Base-by-base conservation (phyloP, 2,329 filamentous ascomycete genomes). In the Aspergillus sp. region DNA sequence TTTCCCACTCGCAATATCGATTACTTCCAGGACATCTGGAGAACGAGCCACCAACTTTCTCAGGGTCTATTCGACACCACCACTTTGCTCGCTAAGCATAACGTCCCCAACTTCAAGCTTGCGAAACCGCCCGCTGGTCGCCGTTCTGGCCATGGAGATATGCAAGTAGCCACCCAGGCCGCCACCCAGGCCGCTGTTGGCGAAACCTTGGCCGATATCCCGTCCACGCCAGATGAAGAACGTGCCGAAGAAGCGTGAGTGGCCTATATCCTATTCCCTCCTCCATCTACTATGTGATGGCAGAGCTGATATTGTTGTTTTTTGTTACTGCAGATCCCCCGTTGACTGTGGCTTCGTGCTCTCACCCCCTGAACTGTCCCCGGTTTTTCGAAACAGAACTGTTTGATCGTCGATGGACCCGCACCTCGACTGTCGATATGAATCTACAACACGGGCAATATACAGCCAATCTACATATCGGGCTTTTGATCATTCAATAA, bases 1-100 rank as follows among this genome's bases (percentile, higher is more conserved):
- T 50, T 59, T 33, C 49, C 51, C 7, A 40, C 24, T 3, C 45
- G 41, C 30, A 66, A 67, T 33, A 33, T 51, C 13, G 63, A 61
- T 17, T 68, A 63, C 34, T 66, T 66, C 34, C 50, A 60, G 9
- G 64, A 65, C n/a, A 50, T 64, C 37, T 61, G 48, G 51, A 60
- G 46, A 44, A 59, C 60, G 4, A 56, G 59, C 45, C 45, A 60
- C 13, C 44, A n/a, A 24, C 20, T 63, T 24, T 49, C 46, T 9
- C 44, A 44, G 2, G 61, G 52, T 4, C 55, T 66, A 30, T 41
- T 44, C 1, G 54, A 59, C 15, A 56, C 54, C 2, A 17, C 57
- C 8, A 50, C 64, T 27, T 47, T 66, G 7, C 19, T 57, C 3
- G 44, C 48, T 13, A 61, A 59, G 42, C 40, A 54, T 12, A 42